phyloP scores from a whole-genome alignment of 2,329 filamentous ascomycete genomes.

The Calcarisporium arbuscula region DNA sequence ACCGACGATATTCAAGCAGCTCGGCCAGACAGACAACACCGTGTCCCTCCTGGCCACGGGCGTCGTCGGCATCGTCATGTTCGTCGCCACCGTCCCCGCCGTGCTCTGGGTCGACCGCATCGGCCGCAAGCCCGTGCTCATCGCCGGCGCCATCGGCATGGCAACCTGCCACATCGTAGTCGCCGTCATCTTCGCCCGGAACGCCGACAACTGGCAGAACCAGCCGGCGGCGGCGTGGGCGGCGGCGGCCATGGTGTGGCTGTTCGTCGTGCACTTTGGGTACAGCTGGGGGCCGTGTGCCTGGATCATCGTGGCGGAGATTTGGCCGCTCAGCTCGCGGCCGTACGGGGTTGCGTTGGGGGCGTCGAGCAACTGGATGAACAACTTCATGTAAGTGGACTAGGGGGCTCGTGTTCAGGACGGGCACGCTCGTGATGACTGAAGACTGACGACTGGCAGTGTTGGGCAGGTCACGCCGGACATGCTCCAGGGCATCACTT shows the following conservation, averaged over 20 bases:
- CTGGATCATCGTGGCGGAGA: slow-evolving; percentile 70
- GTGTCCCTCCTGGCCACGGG: slow-evolving; percentile 61
- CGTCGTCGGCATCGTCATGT: slow-evolving; percentile 66
- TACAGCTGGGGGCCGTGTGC: slow-evolving; percentile 70
- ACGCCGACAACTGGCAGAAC: slow-evolving; percentile 49
- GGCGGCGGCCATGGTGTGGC: slow-evolving; percentile 60
- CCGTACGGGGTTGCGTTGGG: slow-evolving; percentile 67
- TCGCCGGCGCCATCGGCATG: slow-evolving; percentile 64
- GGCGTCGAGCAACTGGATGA: slow-evolving; percentile 60
- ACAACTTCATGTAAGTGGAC: slow-evolving; percentile 46
- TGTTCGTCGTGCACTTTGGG: slow-evolving; percentile 69
- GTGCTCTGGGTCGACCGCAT: slow-evolving; percentile 60
- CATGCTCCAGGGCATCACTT: slow-evolving; percentile 57
- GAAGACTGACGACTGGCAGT: slow-evolving; percentile 27
- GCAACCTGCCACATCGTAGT: slow-evolving; percentile 64
- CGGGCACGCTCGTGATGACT: too few species aligned
- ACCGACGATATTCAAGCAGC: slow-evolving; percentile 60
- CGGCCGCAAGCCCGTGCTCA: slow-evolving; percentile 56
- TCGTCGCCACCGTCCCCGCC: slow-evolving; percentile 59
- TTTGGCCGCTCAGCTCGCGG: slow-evolving; percentile 65
- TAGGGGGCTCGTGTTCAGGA: too few species aligned
- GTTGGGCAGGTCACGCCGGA: slow-evolving; percentile 61
- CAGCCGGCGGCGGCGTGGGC: slow-evolving; percentile 65
- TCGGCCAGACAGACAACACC: slow-evolving; percentile 49
- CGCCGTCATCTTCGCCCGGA: slow-evolving; percentile 60